These are phyloP conservation scores for Gilbertella persicaria DNA, from an alignment of 371 early-diverging fungal genomes.

Conservation along the genomic window DNA sequence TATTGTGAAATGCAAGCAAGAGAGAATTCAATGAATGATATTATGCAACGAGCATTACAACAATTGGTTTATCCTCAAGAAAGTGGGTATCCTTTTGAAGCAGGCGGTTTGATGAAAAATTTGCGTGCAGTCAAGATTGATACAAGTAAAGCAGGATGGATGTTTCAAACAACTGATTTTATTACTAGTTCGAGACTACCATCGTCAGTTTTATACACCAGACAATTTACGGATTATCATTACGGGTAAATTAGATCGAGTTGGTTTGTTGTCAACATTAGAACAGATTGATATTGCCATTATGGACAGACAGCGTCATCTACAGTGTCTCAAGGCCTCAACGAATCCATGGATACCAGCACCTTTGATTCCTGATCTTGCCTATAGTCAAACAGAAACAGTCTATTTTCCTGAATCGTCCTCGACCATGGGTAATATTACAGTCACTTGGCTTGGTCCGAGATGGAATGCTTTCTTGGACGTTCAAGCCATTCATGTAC, in stretches of 20 bases:
- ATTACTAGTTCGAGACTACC: constrained; percentile 43
- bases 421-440: constrained; percentile 46
- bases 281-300: constrained; percentile 53
- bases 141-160: constrained; percentile 45
- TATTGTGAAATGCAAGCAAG: constrained; percentile 40
- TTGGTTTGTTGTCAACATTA: constrained; percentile 39
- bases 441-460: constrained; percentile 54
- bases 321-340: constrained; percentile 5
- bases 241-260: constrained; percentile 47
- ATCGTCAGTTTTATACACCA: constrained; percentile 55
- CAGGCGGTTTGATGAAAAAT: constrained; percentile 56
- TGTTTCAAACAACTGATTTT: neutral
- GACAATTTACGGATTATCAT: constrained; percentile 57
- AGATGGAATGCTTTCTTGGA: constrained; percentile 40
- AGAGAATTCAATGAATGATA: constrained; percentile 25
- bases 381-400: constrained; percentile 29
- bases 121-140: constrained; percentile 35
- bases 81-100: constrained; percentile 55
- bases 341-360: constrained; percentile 45
- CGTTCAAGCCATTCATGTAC: constrained; percentile 37
- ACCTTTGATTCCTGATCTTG: constrained; percentile 37
- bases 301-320: constrained; percentile 27
- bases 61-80: constrained; percentile 54
- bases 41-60: constrained; percentile 29
- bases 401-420: constrained; percentile 56